Conservation (phyloP, 768 basidiomycete species). For the Tephrocybe sp. region DNA sequence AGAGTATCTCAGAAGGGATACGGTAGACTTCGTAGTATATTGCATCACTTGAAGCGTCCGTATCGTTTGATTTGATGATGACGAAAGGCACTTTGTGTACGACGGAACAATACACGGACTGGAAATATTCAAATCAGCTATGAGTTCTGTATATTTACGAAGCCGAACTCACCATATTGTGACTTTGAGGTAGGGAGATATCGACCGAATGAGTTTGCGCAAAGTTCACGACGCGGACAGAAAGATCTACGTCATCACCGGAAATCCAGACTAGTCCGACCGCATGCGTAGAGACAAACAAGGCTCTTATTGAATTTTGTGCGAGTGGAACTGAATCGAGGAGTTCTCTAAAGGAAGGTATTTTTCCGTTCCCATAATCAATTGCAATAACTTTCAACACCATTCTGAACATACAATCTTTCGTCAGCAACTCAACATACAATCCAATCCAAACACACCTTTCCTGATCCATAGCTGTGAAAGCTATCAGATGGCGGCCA, state of each 20-base stretch:
- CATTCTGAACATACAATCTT: no score
- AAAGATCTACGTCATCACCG: background rate
- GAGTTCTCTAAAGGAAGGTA: no score
- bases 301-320: background rate
- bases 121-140: background rate
- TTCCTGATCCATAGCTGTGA: background rate
- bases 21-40: background rate
- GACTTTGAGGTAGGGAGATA: background rate
- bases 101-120: constrained; percentile 1
- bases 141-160: background rate
- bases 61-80: background rate
- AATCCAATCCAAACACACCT: background rate
- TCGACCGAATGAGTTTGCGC: background rate
- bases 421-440: no score
- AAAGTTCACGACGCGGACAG: constrained; percentile 8
- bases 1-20: background rate
- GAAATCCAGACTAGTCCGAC: constrained; percentile 9
- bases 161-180: background rate
- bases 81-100: constrained; percentile 1
- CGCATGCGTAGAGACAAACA: constrained; percentile 9
- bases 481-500: constrained; percentile 8
- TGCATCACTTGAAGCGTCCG: background rate
- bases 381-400: no score
- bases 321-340: no score
- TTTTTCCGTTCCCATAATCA: no score